A percentile compares a stretch with the other conserved stretches of the same genome.
phyloP scores from a whole-genome alignment of 2,329 filamentous ascomycete species.

The Aspergillus novofumigatus region DNA sequence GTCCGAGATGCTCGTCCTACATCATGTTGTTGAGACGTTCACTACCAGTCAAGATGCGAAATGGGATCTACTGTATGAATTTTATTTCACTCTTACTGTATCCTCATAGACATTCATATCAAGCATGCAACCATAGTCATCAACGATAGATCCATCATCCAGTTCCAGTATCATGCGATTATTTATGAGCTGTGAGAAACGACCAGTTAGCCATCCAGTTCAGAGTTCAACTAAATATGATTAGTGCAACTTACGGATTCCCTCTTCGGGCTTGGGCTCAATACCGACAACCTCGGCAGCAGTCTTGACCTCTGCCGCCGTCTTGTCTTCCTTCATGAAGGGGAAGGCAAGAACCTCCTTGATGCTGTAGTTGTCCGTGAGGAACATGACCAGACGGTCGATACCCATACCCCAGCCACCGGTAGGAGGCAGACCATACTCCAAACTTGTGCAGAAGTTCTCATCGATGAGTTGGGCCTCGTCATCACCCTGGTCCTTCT shows the following conservation, averaged over 20 bases:
- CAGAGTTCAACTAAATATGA: conserved; percentile 1
- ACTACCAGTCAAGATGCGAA: background rate
- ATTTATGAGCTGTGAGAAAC: conserved; percentile 30
- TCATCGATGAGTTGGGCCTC: conserved; percentile 96
- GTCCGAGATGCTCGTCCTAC: too few relatives aligned
- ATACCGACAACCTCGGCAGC: conserved; percentile 62
- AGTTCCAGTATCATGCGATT: conserved; percentile 12
- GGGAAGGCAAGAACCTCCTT: conserved; percentile 96
- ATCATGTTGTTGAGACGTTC: too few relatives aligned
- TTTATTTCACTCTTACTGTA: conserved; percentile 19
- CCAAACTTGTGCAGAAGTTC: conserved; percentile 85
- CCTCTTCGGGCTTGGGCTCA: conserved; percentile 57
- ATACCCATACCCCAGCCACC: conserved; percentile 97
- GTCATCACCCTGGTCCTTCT: conserved; percentile 95
- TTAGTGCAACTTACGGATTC: conserved; percentile 44
- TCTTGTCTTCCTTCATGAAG: conserved; percentile 88
- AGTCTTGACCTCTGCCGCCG: conserved; percentile 41
- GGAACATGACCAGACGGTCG: conserved; percentile 89
- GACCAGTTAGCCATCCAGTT: conserved; percentile 18
- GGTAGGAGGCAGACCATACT: conserved; percentile 88
- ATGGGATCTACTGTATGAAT: conserved; percentile 6
- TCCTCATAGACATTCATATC: conserved; percentile 19
- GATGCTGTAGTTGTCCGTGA: conserved; percentile 93
- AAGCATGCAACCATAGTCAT: conserved; percentile 18
- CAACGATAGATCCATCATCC: conserved; percentile 9